Evolutionary conservation across 2,329 filamentous ascomycete species (phyloP).

Genomic region (Aspergillus intermedius): DNA sequence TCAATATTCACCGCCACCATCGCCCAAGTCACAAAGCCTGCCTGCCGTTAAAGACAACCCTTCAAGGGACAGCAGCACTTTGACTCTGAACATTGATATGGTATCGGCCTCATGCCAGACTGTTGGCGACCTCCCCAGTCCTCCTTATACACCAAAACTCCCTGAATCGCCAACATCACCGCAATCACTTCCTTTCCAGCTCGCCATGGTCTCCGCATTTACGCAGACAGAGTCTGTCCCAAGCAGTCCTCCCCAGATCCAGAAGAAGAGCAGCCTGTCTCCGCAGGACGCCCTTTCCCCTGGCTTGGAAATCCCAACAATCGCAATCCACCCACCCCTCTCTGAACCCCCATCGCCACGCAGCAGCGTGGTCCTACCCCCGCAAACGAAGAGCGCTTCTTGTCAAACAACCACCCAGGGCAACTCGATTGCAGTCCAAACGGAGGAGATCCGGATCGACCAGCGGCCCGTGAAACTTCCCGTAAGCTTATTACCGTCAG

Average conservation of each 20-base stretch:
- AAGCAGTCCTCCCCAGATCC: slow-evolving; percentile 1
- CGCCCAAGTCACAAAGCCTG: slow-evolving; percentile 43
- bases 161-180: slow-evolving; percentile 13
- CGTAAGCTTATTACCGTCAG: slow-evolving; percentile 69
- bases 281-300: slow-evolving; percentile 9
- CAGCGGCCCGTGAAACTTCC: slow-evolving; percentile 68
- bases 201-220: slow-evolving; percentile 21
- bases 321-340: slow-evolving; percentile 81
- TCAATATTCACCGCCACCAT: slow-evolving; percentile 77
- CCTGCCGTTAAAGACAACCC: slow-evolving; percentile 14
- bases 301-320: slow-evolving; percentile 63
- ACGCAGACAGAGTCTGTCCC: slow-evolving; percentile 30
- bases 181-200: slow-evolving; percentile 4
- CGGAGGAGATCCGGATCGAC: slow-evolving; percentile 83
- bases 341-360: slow-evolving; percentile 76
- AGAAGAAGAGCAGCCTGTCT: slow-evolving; percentile 9
- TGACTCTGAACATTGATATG: slow-evolving; percentile 30
- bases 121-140: slow-evolving; percentile 29
- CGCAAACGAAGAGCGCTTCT: slow-evolving; percentile 71
- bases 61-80: slow-evolving; percentile 24
- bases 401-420: slow-evolving; percentile 63
- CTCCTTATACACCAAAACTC: slow-evolving; percentile 29
- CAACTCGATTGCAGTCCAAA: slow-evolving; percentile 64
- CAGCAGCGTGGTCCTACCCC: slow-evolving; percentile 68
- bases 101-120: slow-evolving; percentile 41